Evolutionary conservation across 306 rosid species (phyloP).

Genomic region (Cucumis sativus): Cucumber_9930_V3 NC_026655.2:10981001-10981500

Average conservation of each 20-base stretch:
- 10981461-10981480: not conserved
- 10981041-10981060: not conserved
- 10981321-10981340: not conserved
- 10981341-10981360: not conserved
- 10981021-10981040: not conserved
- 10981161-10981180: not conserved
- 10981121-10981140: not conserved
- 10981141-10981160: not conserved
- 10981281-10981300: not conserved
- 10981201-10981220: not conserved
- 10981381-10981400: not conserved
- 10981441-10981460: no score
- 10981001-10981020: not conserved
- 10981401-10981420: not conserved
- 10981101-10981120: not conserved
- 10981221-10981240: not conserved
- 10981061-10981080: not conserved
- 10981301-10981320: not conserved
- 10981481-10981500: not conserved
- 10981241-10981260: not conserved
- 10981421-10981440: no score
- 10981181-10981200: not conserved
- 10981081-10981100: not conserved
- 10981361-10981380: not conserved
- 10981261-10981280: not conserved